Base-by-base conservation (phyloP, 345 rosid genomes). In the Clarkia xantiana region DNA sequence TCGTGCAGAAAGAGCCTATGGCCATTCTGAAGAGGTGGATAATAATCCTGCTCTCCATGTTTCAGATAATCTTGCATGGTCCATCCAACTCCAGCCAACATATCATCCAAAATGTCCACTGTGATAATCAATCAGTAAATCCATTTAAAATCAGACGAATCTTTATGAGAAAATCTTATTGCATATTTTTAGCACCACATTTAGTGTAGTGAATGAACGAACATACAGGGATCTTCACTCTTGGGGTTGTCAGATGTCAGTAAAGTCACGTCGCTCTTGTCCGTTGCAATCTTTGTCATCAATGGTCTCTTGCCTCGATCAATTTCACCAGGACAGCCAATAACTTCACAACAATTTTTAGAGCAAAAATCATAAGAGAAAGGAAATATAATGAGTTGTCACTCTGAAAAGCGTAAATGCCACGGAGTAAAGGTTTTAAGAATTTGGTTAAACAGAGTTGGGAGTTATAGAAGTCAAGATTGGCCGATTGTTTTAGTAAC, bases 71-170 rank as follows among this genome's bases (percentile, higher is more conserved):
- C 96, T 61, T 83, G 91, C 98, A 86, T 83, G 11, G 89, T 69
- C 93, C 84, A 86, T 64, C 97, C 95, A 47, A 79, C 79, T 15
- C 97, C 96, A 59, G 91, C 73, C 56, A 90, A 66, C 95, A 90
- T 83, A 49, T 90, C 89, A 71, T 91, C 96, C 68, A 91, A 77
- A 57, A 90, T 86, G 68, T 86, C 96, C 93, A 86, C 94, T 91
- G 70, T 44, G 45, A 45, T 68, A 65, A 54, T 51, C 16, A n/a
- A 8, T 39, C 29, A 45, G 54, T 6, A 36, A 39, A 58, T 5
- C 36, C 36, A 29, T 1, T 29, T 29, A 29, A 29, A 29, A 29
- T 29, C 4, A 29, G 36, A 29, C 8, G 36, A 29, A 29, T 7
- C 29, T 29, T 29, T 29, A 29, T 29, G 36, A 29, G 36, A 29